Conservation (phyloP, 1,139 yeast species). For the Nakaseomyces kungkrabaensis region DNA sequence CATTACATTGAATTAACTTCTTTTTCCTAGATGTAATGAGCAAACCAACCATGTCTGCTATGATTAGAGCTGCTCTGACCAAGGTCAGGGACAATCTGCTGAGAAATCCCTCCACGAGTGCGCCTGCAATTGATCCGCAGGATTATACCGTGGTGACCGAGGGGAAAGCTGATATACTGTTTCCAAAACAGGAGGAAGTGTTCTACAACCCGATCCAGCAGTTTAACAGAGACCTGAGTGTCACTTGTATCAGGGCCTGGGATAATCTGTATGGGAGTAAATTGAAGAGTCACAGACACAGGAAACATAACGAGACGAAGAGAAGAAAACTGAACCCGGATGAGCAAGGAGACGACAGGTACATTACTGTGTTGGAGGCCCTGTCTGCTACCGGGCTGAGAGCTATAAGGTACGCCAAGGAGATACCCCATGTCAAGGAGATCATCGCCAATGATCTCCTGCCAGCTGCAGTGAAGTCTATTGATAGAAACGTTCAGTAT, state of each 20-base stretch:
- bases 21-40: too few species aligned
- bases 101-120: neutral
- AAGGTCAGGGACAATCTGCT: slow-evolving; percentile 13
- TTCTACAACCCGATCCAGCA: slow-evolving; percentile 96
- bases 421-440: slow-evolving; percentile 60
- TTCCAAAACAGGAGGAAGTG: slow-evolving; percentile 68
- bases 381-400: slow-evolving; percentile 91
- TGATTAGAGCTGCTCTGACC: slow-evolving; percentile 24
- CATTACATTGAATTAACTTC: too few species aligned
- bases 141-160: slow-evolving; percentile 50
- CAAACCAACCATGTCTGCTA: slow-evolving; percentile 5
- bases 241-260: slow-evolving; percentile 82
- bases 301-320: slow-evolving; percentile 11
- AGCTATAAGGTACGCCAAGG: slow-evolving; percentile 87
- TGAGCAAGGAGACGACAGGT: slow-evolving; percentile 24
- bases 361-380: slow-evolving; percentile 72
- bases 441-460: slow-evolving; percentile 86
- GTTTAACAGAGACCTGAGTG: slow-evolving; percentile 85
- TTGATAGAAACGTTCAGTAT: slow-evolving; percentile 57
- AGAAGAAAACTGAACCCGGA: slow-evolving; percentile 17
- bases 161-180: slow-evolving; percentile 71
- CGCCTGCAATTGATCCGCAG: slow-evolving; percentile 16
- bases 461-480: slow-evolving; percentile 78
- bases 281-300: slow-evolving; percentile 24
- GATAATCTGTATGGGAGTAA: slow-evolving; percentile 42